phyloP scores from a whole-genome alignment of 176 grass and related monocot genomes.

The Carex parvula region DNA sequence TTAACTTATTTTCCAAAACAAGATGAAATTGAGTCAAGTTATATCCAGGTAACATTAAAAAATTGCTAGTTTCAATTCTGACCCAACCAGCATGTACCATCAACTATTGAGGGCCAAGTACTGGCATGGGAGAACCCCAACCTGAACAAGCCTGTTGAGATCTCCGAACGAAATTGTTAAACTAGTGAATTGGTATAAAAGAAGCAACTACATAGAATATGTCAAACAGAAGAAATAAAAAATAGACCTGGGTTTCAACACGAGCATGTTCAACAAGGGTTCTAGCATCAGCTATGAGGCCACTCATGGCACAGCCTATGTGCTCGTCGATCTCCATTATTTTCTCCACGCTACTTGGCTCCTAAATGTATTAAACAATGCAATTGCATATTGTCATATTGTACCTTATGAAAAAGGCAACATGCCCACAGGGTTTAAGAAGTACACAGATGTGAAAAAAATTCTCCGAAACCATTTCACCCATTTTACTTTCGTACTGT shows the following conservation, averaged over 20 bases:
- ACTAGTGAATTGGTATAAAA: not conserved
- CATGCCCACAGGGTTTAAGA: not conserved
- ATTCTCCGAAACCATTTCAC: not conserved
- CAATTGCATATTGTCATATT: not conserved
- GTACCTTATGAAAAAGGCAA: not conserved
- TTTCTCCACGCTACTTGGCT: constrained; percentile 98
- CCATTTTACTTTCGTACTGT: not conserved
- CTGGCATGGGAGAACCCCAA: not conserved
- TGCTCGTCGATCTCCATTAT: constrained; percentile 98
- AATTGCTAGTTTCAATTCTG: not conserved
- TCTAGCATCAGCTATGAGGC: constrained; percentile 89
- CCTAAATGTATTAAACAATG: constrained; percentile 46
- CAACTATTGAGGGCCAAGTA: not conserved
- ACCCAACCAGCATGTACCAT: not conserved
- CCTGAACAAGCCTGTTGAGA: not conserved
- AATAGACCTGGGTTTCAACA: constrained; percentile 77
- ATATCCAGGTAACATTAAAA: not conserved
- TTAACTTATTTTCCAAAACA: not conserved
- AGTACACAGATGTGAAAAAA: not conserved
- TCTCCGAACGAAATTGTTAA: not conserved
- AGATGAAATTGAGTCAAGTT: not conserved
- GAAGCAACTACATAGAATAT: constrained; percentile 2
- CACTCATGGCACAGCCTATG: constrained; percentile 90
- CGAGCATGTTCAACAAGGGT: constrained; percentile 94
- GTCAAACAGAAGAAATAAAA: not conserved